phyloP scores from a whole-genome alignment of 352 stramenopile genomes.

The Albugo laibachii region DNA sequence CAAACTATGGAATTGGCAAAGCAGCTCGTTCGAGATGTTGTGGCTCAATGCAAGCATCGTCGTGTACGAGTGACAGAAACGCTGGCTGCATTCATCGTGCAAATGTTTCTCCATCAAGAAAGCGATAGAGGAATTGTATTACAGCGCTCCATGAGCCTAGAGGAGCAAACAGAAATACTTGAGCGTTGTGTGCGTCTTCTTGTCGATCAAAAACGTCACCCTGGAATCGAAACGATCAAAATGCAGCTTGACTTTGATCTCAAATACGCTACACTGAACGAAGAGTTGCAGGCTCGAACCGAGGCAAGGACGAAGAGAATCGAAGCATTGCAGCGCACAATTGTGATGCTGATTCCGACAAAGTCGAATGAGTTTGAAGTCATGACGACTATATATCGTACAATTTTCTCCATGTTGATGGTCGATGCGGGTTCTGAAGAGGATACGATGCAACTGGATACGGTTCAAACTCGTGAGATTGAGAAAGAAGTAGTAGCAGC shows the following conservation, averaged over 20 bases:
- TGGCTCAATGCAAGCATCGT: constrained; percentile 45
- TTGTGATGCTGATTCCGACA: constrained; percentile 52
- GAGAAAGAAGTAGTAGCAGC: constrained; percentile 79
- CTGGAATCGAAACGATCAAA: constrained; percentile 81
- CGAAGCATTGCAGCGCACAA: constrained; percentile 41
- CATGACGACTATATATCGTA: constrained; percentile 80
- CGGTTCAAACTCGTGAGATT: constrained; percentile 14
- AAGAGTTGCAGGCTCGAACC: constrained; percentile 34
- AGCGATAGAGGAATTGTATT: constrained; percentile 45
- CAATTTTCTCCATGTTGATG: constrained; percentile 73
- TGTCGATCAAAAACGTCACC: constrained; percentile 40
- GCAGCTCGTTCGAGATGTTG: constrained; percentile 45
- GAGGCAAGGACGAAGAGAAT: constrained; percentile 38
- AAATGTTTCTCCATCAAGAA: constrained; percentile 34
- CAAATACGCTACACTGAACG: constrained; percentile 71
- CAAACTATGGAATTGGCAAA: constrained; percentile 9
- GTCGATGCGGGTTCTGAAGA: constrained; percentile 16
- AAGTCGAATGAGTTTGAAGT: constrained; percentile 78
- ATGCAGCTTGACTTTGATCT: constrained; percentile 91
- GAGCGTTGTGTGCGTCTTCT: constrained; percentile 59
- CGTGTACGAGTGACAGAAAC: constrained; percentile 74
- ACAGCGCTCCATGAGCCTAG: constrained; percentile 42
- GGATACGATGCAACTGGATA: constrained; percentile 19
- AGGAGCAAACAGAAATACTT: constrained; percentile 58
- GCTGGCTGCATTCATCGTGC: constrained; percentile 68